phyloP scores from a whole-genome alignment of 2,329 filamentous ascomycete species.

The Aspergillus clavatus region DNA sequence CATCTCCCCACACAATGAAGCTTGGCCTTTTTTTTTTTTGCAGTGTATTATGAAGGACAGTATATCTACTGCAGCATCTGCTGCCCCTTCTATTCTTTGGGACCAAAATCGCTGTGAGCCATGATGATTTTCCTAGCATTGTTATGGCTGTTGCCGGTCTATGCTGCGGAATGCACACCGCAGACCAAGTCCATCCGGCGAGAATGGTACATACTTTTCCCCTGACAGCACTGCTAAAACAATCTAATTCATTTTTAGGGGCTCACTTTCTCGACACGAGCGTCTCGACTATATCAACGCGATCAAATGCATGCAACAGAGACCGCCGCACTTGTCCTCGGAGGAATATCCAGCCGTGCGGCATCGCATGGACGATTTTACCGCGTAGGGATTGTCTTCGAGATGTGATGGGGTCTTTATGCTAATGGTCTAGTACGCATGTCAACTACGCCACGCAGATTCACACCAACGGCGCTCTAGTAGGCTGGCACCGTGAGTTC shows the following conservation, averaged over 20 bases:
- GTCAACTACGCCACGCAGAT: constrained; percentile 9
- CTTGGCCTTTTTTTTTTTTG: too few relatives aligned
- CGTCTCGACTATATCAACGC: constrained; percentile 2
- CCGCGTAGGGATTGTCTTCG: not conserved
- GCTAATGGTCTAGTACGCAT: not conserved
- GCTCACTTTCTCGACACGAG: not conserved
- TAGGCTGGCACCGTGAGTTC: constrained; percentile 11
- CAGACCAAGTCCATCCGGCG: not conserved
- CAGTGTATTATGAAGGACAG: too few relatives aligned
- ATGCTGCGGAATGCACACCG: not conserved
- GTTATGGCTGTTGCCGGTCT: not conserved
- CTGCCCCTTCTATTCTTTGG: too few relatives aligned
- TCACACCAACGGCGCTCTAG: constrained; percentile 5
- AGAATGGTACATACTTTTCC: not conserved
- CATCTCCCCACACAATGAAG: too few relatives aligned
- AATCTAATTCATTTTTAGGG: not conserved
- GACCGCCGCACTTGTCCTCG: not conserved
- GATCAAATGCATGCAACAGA: constrained; percentile 5
- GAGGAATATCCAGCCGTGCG: constrained; percentile 2
- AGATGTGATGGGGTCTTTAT: not conserved
- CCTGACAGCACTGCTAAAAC: not conserved
- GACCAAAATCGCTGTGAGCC: too few relatives aligned
- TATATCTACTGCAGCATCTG: too few relatives aligned
- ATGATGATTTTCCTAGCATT: not conserved
- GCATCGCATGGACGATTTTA: constrained; percentile 4